Conservation (phyloP, 2,329 filamentous ascomycete genomes). For the Cryphonectria radicalis region DNA sequence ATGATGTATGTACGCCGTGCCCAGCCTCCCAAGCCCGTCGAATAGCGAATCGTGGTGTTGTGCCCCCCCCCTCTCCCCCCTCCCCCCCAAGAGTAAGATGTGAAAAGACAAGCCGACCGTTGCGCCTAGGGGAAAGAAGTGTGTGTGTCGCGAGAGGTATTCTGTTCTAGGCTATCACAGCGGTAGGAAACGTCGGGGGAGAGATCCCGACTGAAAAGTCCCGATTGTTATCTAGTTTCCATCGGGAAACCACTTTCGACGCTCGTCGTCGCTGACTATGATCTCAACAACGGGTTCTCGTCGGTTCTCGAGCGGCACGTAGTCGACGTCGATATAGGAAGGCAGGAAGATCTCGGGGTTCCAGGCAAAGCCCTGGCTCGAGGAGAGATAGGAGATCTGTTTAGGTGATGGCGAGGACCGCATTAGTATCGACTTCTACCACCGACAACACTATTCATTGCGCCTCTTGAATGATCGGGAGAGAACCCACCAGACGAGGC, state of each 20-base stretch:
- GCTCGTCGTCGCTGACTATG: constrained; percentile 76
- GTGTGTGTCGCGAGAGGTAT: constrained; percentile 28
- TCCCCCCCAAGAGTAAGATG: neutral
- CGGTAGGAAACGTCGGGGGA: neutral
- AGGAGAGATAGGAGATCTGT: constrained; percentile 79
- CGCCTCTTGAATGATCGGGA: neutral
- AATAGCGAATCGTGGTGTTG: constrained; percentile 19
- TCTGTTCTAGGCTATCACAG: constrained; percentile 17
- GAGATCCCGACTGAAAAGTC: neutral
- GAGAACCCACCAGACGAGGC: constrained; percentile 66
- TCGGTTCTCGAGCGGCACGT: constrained; percentile 73
- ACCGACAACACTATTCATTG: neutral
- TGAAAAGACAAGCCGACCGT: constrained; percentile 13
- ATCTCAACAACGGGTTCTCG: constrained; percentile 82
- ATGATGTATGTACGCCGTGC: constrained; percentile 20
- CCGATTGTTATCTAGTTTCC: constrained; percentile 40
- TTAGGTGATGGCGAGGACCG: neutral
- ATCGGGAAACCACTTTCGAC: constrained; percentile 68
- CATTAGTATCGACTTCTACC: neutral
- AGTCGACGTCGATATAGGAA: constrained; percentile 76
- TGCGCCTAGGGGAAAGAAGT: constrained; percentile 22
- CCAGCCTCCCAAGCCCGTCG: constrained; percentile 9
- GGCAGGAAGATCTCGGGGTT: constrained; percentile 86
- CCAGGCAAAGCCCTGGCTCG: constrained; percentile 81
- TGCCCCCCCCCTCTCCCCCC: no score